Evolutionary conservation across 73 alveolate genomes (phyloP).

Genomic region (Blepharisma japonicum): DNA sequence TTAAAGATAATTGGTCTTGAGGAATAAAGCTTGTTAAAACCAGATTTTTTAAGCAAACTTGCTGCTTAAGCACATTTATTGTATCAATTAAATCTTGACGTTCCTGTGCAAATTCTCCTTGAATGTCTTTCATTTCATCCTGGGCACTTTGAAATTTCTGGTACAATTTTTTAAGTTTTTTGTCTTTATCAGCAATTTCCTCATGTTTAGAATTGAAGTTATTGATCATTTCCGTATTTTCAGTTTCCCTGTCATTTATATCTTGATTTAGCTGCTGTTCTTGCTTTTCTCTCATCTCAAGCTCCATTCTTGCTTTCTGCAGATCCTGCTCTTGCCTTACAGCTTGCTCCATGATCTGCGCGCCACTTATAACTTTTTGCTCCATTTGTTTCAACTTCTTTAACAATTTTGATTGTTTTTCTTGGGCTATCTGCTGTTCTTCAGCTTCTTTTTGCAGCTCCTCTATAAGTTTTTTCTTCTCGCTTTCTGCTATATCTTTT

Average conservation of each 20-base stretch:
- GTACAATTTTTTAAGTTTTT: slow-evolving; percentile 59
- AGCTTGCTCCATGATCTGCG: slow-evolving; percentile 77
- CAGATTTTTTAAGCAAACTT: slow-evolving; percentile 63
- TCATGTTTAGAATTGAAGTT: slow-evolving; percentile 58
- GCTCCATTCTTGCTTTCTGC: slow-evolving; percentile 58
- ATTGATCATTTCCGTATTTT: slow-evolving; percentile 50
- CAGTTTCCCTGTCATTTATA: slow-evolving; percentile 57
- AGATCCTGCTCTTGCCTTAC: slow-evolving; percentile 76
- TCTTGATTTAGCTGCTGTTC: slow-evolving; percentile 58
- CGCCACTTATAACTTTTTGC: slow-evolving; percentile 71
- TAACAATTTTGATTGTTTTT: slow-evolving; percentile 57
- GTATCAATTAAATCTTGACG: slow-evolving; percentile 68
- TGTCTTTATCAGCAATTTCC: slow-evolving; percentile 66
- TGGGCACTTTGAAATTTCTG: slow-evolving; percentile 49
- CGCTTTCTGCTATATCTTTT: slow-evolving; percentile 70
- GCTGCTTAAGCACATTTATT: slow-evolving; percentile 64
- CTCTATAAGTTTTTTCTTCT: slow-evolving; percentile 50
- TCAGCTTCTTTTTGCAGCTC: slow-evolving; percentile 69
- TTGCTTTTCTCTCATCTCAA: slow-evolving; percentile 54
- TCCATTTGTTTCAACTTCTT: slow-evolving; percentile 81
- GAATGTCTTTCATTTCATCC: slow-evolving; percentile 62
- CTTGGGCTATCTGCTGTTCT: slow-evolving; percentile 56
- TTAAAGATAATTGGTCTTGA: slow-evolving; percentile 59
- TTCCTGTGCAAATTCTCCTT: slow-evolving; percentile 68
- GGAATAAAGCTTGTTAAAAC: slow-evolving; percentile 75